Conservation (phyloP, 2,329 filamentous ascomycete species). For the Hypoxylon rubiginosum region DNA sequence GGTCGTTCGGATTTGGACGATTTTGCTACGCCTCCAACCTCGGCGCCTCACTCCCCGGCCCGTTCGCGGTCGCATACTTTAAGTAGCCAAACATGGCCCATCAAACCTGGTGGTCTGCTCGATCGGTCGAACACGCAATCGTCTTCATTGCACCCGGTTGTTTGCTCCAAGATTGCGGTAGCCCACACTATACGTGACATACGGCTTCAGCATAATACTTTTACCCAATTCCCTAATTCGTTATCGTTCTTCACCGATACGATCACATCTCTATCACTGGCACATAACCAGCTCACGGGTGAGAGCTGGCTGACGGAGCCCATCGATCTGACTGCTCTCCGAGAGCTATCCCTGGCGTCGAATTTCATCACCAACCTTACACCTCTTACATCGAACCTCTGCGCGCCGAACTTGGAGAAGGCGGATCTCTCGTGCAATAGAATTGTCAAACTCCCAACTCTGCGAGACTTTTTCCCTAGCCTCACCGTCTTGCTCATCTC, state of each 20-base stretch:
- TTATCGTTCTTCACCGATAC: conserved; percentile 79
- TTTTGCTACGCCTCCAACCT: conserved; percentile 71
- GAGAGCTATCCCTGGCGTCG: conserved; percentile 80
- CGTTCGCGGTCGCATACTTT: conserved; percentile 64
- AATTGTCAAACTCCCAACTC: conserved; percentile 75
- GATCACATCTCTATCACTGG: conserved; percentile 78
- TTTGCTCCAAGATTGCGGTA: conserved; percentile 68
- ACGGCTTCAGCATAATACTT: conserved; percentile 82
- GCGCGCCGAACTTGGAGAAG: conserved; percentile 80
- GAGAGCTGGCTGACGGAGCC: conserved; percentile 74
- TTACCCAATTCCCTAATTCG: conserved; percentile 77
- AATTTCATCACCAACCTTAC: conserved; percentile 80
- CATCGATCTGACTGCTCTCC: conserved; percentile 79
- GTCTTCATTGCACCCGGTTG: conserved; percentile 69
- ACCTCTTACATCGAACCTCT: conserved; percentile 74
- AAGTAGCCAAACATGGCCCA: conserved; percentile 64
- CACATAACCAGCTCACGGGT: conserved; percentile 78
- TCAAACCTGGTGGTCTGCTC: conserved; percentile 72
- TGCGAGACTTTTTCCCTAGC: conserved; percentile 77
- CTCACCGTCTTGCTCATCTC: conserved; percentile 78
- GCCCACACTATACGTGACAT: conserved; percentile 68
- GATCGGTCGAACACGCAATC: conserved; percentile 78
- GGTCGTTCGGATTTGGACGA: conserved; percentile 66
- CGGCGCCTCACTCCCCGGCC: conserved; percentile 63
- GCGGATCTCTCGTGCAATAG: conserved; percentile 88